Conservation (phyloP, 805 yeast genomes). For the Henningerozyma blattae region DNA sequence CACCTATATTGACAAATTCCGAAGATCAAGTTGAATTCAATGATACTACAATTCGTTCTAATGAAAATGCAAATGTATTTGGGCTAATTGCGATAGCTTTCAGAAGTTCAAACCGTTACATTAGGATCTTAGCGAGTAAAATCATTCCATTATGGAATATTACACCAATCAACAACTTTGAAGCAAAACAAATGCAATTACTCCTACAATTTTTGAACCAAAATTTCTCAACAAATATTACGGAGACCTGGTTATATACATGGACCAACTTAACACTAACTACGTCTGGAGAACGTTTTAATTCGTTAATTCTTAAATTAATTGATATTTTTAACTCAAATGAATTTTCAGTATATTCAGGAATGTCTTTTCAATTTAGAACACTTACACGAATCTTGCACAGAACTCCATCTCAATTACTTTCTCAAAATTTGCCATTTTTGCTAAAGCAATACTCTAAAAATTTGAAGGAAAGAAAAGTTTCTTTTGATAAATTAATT, state of each 20-base stretch:
- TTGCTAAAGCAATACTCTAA: conserved; percentile 54
- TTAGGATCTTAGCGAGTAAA: conserved; percentile 41
- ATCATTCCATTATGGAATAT: conserved; percentile 39
- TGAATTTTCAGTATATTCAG: conserved; percentile 47
- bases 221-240: conserved; percentile 29
- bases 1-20: conserved; percentile 27
- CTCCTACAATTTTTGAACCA: conserved; percentile 33
- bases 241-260: conserved; percentile 47
- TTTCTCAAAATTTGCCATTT: conserved; percentile 69
- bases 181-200: conserved; percentile 32
- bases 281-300: conserved; percentile 55
- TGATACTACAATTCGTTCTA: neutral
- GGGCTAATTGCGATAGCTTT: conserved; percentile 31
- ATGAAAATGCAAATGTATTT: conserved; percentile 17
- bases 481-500: conserved; percentile 47
- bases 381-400: conserved; percentile 43
- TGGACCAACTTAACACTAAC: conserved; percentile 57
- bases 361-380: conserved; percentile 55
- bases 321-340: conserved; percentile 54
- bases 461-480: conserved; percentile 35
- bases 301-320: conserved; percentile 51
- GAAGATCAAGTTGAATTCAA: too few species aligned
- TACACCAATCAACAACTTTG: conserved; percentile 27
- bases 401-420: conserved; percentile 64
- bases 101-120: conserved; percentile 36